Evolutionary conservation across 83 land plant genomes (phyloP).

Genomic region (Isoetes engelmannii): DNA sequence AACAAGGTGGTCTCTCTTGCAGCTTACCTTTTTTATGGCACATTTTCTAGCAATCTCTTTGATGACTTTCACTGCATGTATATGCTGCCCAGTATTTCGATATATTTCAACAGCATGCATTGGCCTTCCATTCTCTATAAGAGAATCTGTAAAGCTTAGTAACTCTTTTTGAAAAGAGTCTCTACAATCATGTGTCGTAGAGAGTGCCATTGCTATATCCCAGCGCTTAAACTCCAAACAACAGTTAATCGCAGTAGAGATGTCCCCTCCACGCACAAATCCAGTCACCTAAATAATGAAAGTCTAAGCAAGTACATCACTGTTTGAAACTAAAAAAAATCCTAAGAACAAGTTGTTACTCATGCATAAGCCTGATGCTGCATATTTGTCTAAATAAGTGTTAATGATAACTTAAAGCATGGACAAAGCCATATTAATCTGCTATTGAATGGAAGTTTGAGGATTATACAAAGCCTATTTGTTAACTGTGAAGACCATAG

Average conservation of each 20-base stretch:
- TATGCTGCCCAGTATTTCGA: conserved; percentile 21
- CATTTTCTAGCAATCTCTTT: conserved; percentile 23
- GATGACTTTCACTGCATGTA: conserved; percentile 26
- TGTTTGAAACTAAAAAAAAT: no score
- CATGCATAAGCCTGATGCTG: no score
- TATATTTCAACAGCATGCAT: conserved; percentile 24
- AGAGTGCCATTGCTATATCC: conserved; percentile 28
- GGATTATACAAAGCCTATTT: no score
- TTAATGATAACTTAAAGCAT: no score
- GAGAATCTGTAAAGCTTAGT: conserved; percentile 10
- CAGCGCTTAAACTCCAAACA: conserved; percentile 38
- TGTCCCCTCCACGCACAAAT: conserved; percentile 25
- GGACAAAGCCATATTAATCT: no score
- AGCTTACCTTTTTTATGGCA: not conserved
- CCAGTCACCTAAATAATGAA: conserved; percentile 24
- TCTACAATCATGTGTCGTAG: conserved; percentile 20
- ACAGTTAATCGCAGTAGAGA: conserved; percentile 24
- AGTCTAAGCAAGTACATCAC: no score
- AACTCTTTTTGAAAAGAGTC: conserved; percentile 15
- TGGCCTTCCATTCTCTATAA: conserved; percentile 22
- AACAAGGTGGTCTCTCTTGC: no score
- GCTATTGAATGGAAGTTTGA: no score
- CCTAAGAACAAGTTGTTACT: no score
- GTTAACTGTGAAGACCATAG: not conserved
- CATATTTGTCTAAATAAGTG: no score